Evolutionary conservation across 805 yeast genomes (phyloP).

Genomic region (Starmerella apis): DNA sequence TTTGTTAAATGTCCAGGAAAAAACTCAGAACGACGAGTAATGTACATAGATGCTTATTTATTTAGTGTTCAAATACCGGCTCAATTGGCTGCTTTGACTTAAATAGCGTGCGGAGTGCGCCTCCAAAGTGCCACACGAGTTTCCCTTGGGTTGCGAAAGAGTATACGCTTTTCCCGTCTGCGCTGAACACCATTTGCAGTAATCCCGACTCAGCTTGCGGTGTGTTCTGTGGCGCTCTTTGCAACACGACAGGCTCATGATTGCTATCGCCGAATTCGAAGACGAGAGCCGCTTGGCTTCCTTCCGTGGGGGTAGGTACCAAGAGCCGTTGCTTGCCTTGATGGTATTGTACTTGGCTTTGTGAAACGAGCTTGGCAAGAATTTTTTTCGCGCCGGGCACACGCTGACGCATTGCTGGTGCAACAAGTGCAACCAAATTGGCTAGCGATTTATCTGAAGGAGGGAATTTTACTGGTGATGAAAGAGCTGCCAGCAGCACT

Average conservation of each 20-base stretch:
- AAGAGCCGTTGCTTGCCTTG: conserved; percentile 13
- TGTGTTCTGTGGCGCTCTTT: neutral
- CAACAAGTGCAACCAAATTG: conserved; percentile 5
- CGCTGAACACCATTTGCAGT: conserved; percentile 12
- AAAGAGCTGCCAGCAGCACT: conserved; percentile 8
- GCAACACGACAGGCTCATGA: neutral
- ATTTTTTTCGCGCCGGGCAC: conserved; percentile 11
- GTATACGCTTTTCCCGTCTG: conserved; percentile 14
- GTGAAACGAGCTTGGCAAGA: conserved; percentile 11
- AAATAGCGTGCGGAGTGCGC: conserved; percentile 9
- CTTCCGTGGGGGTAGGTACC: conserved; percentile 11
- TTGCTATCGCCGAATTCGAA: conserved; percentile 8
- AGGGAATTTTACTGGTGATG: conserved; percentile 1
- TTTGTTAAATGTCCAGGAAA: too few relatives aligned
- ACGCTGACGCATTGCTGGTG: conserved; percentile 5
- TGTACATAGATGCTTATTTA: conserved; percentile 1
- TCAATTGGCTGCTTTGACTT: neutral
- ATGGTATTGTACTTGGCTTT: conserved; percentile 12
- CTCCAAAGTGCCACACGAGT: conserved; percentile 12
- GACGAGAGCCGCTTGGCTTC: conserved; percentile 9
- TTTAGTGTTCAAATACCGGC: neutral
- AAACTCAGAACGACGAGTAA: neutral
- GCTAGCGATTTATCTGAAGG: conserved; percentile 10
- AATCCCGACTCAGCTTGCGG: neutral
- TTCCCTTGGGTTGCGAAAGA: neutral